Evolutionary conservation across 2,329 filamentous ascomycete species (phyloP), one percentile per base, ranked within the genome.

Genomic region (Microdochium paspali): DNA sequence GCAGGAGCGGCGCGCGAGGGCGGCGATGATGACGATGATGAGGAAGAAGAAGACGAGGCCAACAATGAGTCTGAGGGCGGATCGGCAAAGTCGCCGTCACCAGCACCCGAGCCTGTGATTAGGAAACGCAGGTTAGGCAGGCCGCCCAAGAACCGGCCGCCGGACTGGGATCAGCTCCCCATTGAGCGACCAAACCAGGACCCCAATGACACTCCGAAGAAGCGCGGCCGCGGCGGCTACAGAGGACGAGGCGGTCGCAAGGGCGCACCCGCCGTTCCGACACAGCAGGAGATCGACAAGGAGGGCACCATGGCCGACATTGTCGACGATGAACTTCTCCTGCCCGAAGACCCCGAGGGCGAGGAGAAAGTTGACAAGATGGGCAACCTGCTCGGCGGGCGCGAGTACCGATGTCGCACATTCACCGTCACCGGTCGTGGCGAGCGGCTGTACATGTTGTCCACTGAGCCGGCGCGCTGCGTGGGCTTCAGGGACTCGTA

Each of bases 401-500:
- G 93, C 56, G 89, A 97, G 60, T 98, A 98, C 65, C 84, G 93
- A 24, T 95, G 95, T 61, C 86, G 93, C 51, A 95, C 91, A 1
- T 98, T 98, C 65, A 95, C 86, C 7, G 86, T 98, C 53, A 76
- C 82, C 18, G 90, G 88, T 47, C 82, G 90, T 54, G 90, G 86
- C 31, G 79, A 91, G 45, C 76, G 90, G 48, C 80, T 95, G 10
- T 98, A 98, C 79, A 98, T 98, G 93, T 71, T 98, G 67, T 97
- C 93, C 3, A 98, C 93, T 4, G 93, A 98, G 62, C 94, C 93
- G 4, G 93, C 93, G 23, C 86, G 93, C 54, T 97, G 93, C 60
- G 90, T 95, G 47, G 93, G 93, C 15, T 98, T 98, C 75, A 80
- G 93, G 56, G 93, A 98, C 73, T 96, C 90, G 54, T 98, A 98